A percentile compares a stretch with the other conserved stretches of the same genome.
phyloP scores from a whole-genome alignment of 352 stramenopile genomes.

The Pythium insidiosum region DNA sequence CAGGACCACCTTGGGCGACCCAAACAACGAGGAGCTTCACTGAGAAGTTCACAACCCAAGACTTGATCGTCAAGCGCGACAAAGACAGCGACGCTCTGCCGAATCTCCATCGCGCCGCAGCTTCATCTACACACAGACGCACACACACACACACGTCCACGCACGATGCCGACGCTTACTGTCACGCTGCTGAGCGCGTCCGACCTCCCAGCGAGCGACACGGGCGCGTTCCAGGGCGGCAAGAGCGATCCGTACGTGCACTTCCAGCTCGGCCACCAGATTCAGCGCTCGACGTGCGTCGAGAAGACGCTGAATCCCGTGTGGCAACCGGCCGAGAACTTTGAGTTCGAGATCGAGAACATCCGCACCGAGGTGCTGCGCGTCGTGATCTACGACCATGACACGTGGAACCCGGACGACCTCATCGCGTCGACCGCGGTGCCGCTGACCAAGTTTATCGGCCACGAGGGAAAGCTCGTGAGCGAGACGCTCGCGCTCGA shows the following conservation, averaged over 20 bases:
- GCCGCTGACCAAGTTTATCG: conserved; percentile 37
- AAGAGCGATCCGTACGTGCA: conserved; percentile 71
- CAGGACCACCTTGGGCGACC: too few relatives aligned
- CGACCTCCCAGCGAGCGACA: conserved; percentile 62
- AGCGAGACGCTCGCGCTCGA: conserved; percentile 40
- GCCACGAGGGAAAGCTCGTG: conserved; percentile 37
- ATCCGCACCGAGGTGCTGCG: conserved; percentile 29
- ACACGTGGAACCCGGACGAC: conserved; percentile 60
- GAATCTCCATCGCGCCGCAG: too few relatives aligned
- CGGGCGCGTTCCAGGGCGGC: conserved; percentile 29
- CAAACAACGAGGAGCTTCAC: too few relatives aligned
- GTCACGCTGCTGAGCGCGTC: conserved; percentile 59
- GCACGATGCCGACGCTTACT: conserved; percentile 48
- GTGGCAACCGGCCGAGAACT: conserved; percentile 66
- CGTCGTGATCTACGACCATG: conserved; percentile 58
- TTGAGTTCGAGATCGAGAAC: conserved; percentile 59
- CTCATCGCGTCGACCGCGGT: conserved; percentile 42
- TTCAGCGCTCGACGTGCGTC: conserved; percentile 40
- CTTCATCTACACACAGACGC: too few relatives aligned
- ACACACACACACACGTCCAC: too few relatives aligned
- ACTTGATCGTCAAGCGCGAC: too few relatives aligned
- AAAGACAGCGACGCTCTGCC: too few relatives aligned
- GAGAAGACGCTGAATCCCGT: conserved; percentile 44
- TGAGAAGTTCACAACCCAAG: too few relatives aligned
- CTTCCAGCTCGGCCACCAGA: conserved; percentile 41